Base-by-base conservation (phyloP, 148 eudicot species). In the Silene latifolia region DNA sequence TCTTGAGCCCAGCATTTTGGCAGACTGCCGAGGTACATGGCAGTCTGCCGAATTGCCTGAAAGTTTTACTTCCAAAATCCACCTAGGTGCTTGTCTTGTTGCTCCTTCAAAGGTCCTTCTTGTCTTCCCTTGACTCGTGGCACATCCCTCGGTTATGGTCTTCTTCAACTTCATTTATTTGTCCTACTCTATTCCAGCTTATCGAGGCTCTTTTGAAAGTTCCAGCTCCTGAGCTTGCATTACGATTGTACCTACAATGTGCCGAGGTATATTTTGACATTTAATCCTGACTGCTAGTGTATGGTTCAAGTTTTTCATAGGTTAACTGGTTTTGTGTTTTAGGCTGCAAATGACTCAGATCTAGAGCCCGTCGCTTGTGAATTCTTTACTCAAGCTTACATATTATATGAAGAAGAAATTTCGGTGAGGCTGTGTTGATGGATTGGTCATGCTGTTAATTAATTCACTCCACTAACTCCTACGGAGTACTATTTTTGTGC, bases 331-430 rank as follows among this genome's bases (percentile, higher is more conserved):
- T 42, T 60, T 77, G 42, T 81, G 75, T 63, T 78, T 66, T 69
- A 95, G 99, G 99, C 94, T 82, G 97, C 99, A 76, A 89, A 92
- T 82, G 91, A 88, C 68, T 92, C 88, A 76, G 99, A 92, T 80
- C 85, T 95, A 54, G 99, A 95, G 77, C 99, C 96, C 78, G 94
- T 92, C 20, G 99, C 99, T 39, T 95, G 93, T 79, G 99, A 95
- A 80, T 95, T 95, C 76, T 95, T 95, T 81, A 95, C 99, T 76
- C 99, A 95, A 80, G 99, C 99, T 65, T 95, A 90, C 81, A 90
- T 95, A 80, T 83, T 95, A 71, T 95, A 95, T 44, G 99, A 95
- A 83, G 99, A 95, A 85, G 99, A 95, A 90, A 87, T 92, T 69
- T 84, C 97, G 91, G 99, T 92, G 88, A 73, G 75, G 64, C 58